These are phyloP conservation scores for Pythium diclinum DNA, from an alignment of 352 stramenopile genomes.

Conservation along the genomic window DNA sequence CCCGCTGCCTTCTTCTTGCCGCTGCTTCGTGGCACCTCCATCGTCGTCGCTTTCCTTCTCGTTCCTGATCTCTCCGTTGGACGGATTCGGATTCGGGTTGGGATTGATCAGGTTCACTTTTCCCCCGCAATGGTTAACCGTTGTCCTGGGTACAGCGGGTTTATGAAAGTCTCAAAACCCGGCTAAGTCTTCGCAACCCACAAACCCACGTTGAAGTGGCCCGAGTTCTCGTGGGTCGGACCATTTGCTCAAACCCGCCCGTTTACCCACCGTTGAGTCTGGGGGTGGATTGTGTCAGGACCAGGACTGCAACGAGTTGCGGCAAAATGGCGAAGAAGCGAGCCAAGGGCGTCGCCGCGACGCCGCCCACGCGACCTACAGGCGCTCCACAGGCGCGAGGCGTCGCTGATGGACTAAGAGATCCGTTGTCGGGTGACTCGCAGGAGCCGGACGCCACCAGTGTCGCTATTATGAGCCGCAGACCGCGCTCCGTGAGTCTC, in stretches of 20 bases:
- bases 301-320: neutral
- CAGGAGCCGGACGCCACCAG: neutral
- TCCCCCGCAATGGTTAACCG: neutral
- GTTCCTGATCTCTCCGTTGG: neutral
- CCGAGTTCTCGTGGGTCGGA: constrained; percentile 1
- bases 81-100: neutral
- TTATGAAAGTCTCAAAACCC: neutral
- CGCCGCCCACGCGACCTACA: neutral
- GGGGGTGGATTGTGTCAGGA: neutral
- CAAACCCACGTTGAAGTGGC: constrained; percentile 27
- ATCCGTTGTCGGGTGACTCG: neutral
- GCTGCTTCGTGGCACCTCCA: constrained; percentile 19
- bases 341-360: constrained; percentile 19
- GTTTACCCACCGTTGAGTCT: constrained; percentile 3
- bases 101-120: constrained; percentile 13
- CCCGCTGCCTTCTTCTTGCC: constrained; percentile 15
- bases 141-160: constrained; percentile 12
- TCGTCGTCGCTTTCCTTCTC: constrained; percentile 10
- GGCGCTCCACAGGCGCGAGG: neutral
- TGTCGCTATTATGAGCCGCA: neutral
- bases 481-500: constrained; percentile 26
- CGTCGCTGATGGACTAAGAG: neutral
- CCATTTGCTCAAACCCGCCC: constrained; percentile 13
- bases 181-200: neutral
- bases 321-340: constrained; percentile 45